A percentile compares a stretch with the other conserved stretches of the same genome.
phyloP scores from a whole-genome alignment of 179 eudicot species.

The Beta corolliflora region DNA sequence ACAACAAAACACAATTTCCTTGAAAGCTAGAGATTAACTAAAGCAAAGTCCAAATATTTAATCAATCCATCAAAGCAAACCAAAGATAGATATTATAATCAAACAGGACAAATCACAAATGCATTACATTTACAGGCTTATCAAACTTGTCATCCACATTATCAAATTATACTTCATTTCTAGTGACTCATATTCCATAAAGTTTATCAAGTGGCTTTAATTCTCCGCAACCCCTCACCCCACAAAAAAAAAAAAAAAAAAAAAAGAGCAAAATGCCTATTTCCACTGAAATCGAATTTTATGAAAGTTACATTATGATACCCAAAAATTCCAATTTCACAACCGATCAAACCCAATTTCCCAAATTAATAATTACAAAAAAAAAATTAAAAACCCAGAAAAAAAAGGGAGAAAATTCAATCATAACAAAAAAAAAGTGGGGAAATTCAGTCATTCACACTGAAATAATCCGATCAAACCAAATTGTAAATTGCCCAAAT shows the following conservation, averaged over 20 bases:
- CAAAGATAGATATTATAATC: not conserved
- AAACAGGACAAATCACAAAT: not conserved
- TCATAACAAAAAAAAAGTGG: not conserved
- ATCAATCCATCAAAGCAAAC: constrained; percentile 6
- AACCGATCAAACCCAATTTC: constrained; percentile 22
- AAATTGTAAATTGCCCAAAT: not conserved
- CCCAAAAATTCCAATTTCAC: constrained; percentile 9
- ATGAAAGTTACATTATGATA: not conserved
- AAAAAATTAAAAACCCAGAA: not conserved
- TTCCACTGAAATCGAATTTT: not conserved
- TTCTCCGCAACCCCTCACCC: constrained; percentile 20
- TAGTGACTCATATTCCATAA: constrained; percentile 13
- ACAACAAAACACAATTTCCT: not conserved
- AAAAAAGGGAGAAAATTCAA: not conserved
- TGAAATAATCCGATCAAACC: not conserved
- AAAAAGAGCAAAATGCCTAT: not conserved
- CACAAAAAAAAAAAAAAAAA: no score
- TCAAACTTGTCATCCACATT: constrained; percentile 19
- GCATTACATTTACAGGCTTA: constrained; percentile 1
- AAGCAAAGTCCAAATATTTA: not conserved
- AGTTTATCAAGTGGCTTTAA: constrained; percentile 17
- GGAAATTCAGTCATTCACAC: not conserved
- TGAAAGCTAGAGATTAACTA: not conserved
- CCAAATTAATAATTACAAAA: not conserved
- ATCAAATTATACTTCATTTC: constrained; percentile 8